These are phyloP conservation scores for Coniferiporia weirii DNA, from an alignment of 1,284 basidiomycete species.

Conservation along the genomic window DNA sequence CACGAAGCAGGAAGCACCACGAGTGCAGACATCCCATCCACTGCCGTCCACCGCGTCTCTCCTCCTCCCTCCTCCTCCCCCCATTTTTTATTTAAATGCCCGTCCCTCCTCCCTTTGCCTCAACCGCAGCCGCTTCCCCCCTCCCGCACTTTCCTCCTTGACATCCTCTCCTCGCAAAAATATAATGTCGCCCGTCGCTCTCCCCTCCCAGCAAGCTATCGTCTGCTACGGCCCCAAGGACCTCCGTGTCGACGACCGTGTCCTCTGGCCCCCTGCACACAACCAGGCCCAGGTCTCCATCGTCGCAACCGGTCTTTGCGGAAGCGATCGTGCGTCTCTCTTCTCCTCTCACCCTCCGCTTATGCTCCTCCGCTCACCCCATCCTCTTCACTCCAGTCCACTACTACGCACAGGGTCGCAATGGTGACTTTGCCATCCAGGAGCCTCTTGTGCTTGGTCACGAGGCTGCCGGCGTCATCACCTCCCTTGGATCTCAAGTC, in stretches of 20 bases:
- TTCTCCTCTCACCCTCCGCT: slow-evolving; percentile 7
- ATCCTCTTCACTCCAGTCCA: slow-evolving; percentile 53
- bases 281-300: slow-evolving; percentile 73
- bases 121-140: not conserved
- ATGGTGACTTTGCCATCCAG: slow-evolving; percentile 86
- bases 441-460: slow-evolving; percentile 87
- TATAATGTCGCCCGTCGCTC: slow-evolving; percentile 56
- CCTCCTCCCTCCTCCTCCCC: not conserved
- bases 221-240: slow-evolving; percentile 71
- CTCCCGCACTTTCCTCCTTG: not conserved
- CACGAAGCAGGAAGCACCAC: too few species aligned
- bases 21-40: too few species aligned
- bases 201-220: slow-evolving; percentile 48
- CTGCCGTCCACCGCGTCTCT: not conserved
- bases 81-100: not conserved
- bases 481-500: slow-evolving; percentile 65
- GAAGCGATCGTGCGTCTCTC: slow-evolving; percentile 69
- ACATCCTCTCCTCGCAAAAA: not conserved
- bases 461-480: slow-evolving; percentile 82
- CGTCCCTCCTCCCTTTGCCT: not conserved
- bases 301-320: slow-evolving; percentile 85
- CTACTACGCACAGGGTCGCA: slow-evolving; percentile 84
- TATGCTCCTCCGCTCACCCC: slow-evolving; percentile 8
- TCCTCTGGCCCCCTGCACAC: slow-evolving; percentile 58
- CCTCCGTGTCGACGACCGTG: slow-evolving; percentile 65